Conservation (phyloP, 31 red algal genomes). For the Odonthalia washingtoniensis region DNA sequence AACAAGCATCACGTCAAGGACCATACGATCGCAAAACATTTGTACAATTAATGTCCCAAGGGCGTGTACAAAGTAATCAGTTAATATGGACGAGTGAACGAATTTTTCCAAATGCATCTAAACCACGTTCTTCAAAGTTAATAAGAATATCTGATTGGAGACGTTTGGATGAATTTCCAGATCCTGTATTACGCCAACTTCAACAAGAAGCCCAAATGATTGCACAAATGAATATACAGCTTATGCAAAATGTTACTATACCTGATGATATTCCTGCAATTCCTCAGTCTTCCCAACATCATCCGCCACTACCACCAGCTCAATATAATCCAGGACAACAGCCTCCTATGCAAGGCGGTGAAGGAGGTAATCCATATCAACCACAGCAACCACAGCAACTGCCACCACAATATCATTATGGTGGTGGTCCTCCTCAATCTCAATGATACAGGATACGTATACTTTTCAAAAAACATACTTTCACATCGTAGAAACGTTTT, state of each 20-base stretch:
- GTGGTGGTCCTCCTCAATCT: too few species aligned
- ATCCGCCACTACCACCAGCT: slow-evolving; percentile 12
- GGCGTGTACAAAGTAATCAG: background rate
- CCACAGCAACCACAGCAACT: too few species aligned
- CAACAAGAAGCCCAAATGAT: slow-evolving; percentile 29
- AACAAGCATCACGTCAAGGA: slow-evolving; percentile 30
- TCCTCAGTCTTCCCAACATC: too few species aligned
- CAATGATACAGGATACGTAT: too few species aligned
- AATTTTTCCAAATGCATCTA: slow-evolving; percentile 49
- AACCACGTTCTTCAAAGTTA: background rate
- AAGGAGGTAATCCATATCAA: background rate
- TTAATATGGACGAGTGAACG: slow-evolving; percentile 59
- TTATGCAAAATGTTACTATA: background rate
- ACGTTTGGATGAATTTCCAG: slow-evolving; percentile 55
- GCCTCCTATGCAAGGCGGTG: background rate
- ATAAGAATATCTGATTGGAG: slow-evolving; percentile 53
- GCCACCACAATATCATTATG: too few species aligned
- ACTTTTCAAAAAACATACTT: too few species aligned
- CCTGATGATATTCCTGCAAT: background rate
- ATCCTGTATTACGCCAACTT: slow-evolving; percentile 50
- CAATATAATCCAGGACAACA: background rate
- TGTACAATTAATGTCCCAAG: slow-evolving; percentile 21
- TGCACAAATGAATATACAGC: background rate
- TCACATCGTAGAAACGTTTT: too few species aligned
- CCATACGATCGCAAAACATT: slow-evolving; percentile 45